Percentiles rank a stretch among this genome's conserved stretches.
Conservation (phyloP, 805 yeast species). For the Lachancea quebecensis region DNA sequence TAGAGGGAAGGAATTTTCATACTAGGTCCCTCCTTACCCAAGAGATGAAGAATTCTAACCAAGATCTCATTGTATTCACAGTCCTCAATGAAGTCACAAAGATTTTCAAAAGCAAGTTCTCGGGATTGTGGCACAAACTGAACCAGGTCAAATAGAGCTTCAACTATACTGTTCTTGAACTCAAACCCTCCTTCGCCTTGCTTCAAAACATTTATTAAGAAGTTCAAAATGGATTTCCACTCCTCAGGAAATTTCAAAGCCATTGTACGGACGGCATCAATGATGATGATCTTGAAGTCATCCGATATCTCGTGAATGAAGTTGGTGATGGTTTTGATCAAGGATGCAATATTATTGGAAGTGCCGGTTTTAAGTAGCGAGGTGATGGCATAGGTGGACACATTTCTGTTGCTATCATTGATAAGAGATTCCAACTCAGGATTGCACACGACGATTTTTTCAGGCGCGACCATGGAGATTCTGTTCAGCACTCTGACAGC, state of each 20-base stretch:
- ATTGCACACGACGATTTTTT: conserved; percentile 70
- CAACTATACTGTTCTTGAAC: conserved; percentile 82
- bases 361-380: conserved; percentile 93
- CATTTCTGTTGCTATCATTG: conserved; percentile 81
- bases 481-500: conserved; percentile 87
- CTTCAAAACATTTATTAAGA: conserved; percentile 75
- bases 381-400: conserved; percentile 95
- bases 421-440: conserved; percentile 80
- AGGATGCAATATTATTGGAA: conserved; percentile 78
- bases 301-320: conserved; percentile 92
- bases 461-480: conserved; percentile 76
- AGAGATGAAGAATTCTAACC: conserved; percentile 83
- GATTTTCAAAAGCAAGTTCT: conserved; percentile 73
- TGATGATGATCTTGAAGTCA: conserved; percentile 89
- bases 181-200: conserved; percentile 79
- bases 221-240: conserved; percentile 72
- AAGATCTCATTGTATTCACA: conserved; percentile 93
- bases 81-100: conserved; percentile 97
- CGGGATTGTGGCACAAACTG: conserved; percentile 79
- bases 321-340: conserved; percentile 77
- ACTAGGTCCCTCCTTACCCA: conserved; percentile 92
- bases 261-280: conserved; percentile 88
- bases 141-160: conserved; percentile 87
- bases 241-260: conserved; percentile 91
- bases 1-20: conserved; percentile 81